phyloP scores from a whole-genome alignment of 495 filamentous ascomycete species.

The Daldinia caldariorum region DNA sequence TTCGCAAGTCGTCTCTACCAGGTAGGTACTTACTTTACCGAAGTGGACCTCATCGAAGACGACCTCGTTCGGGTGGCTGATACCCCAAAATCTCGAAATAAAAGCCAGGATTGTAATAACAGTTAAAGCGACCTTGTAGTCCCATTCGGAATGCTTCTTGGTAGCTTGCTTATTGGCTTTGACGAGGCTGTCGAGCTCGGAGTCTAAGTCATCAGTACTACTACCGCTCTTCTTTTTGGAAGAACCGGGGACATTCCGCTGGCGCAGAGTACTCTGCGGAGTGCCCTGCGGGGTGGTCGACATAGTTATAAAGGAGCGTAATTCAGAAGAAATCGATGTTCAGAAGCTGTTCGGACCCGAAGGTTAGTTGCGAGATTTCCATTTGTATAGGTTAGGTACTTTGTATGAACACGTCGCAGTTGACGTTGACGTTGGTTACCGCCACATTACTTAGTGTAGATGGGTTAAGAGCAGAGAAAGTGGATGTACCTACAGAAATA shows the following conservation, averaged over 20 bases:
- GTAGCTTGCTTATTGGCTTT: slow-evolving; percentile 44
- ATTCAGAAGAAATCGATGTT: slow-evolving; percentile 27
- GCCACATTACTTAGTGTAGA: not conserved
- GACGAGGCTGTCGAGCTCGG: slow-evolving; percentile 57
- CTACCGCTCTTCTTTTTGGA: slow-evolving; percentile 56
- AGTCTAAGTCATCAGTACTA: slow-evolving; percentile 50
- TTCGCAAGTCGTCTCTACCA: slow-evolving; percentile 6
- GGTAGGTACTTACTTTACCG: slow-evolving; percentile 96
- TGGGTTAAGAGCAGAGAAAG: not conserved
- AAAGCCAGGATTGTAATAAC: slow-evolving; percentile 88
- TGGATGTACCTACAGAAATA: slow-evolving; percentile 37
- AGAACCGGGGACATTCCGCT: slow-evolving; percentile 59
- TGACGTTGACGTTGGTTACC: slow-evolving; percentile 15
- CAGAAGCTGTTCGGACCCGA: slow-evolving; percentile 20
- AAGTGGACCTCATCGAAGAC: slow-evolving; percentile 99
- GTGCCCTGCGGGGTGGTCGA: slow-evolving; percentile 42
- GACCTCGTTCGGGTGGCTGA: slow-evolving; percentile 92
- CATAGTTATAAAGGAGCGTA: slow-evolving; percentile 50
- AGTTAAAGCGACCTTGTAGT: slow-evolving; percentile 82
- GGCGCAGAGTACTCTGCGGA: slow-evolving; percentile 63
- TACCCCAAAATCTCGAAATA: slow-evolving; percentile 91
- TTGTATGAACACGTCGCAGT: slow-evolving; percentile 27
- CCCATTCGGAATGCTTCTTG: slow-evolving; percentile 69
- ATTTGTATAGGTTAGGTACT: slow-evolving; percentile 16
- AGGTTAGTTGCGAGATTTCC: slow-evolving; percentile 22